These are phyloP conservation scores for Coemansia sp. DNA, from an alignment of 192 early-diverging fungal species.

Conservation along the genomic window DNA sequence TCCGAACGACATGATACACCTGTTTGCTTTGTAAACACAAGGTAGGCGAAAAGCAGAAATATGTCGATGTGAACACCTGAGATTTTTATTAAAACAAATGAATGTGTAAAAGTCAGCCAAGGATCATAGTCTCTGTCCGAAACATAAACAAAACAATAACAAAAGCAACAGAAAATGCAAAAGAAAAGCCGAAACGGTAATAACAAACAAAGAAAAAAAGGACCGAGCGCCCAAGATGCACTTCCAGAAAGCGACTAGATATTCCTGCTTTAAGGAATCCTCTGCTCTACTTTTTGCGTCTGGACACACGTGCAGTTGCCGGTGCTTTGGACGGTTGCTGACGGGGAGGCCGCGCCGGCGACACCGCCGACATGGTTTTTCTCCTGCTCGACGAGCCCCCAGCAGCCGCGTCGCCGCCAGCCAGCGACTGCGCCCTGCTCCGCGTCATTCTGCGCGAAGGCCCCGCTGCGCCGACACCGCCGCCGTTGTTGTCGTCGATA, in stretches of 20 bases:
- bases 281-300: neutral
- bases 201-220: neutral
- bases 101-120: neutral
- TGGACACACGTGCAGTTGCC: neutral
- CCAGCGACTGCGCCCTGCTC: neutral
- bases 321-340: neutral
- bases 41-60: neutral
- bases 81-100: conserved; percentile 1
- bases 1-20: neutral
- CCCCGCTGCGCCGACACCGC: neutral
- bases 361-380: neutral
- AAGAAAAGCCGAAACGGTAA: neutral
- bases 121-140: too few relatives aligned
- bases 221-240: too few relatives aligned
- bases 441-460: neutral
- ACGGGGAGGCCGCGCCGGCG: neutral
- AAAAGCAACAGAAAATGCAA: conserved; percentile 3
- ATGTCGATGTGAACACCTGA: too few relatives aligned
- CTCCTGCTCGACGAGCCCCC: neutral
- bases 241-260: neutral
- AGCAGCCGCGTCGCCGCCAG: neutral
- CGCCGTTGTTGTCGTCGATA: too few relatives aligned
- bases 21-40: neutral
- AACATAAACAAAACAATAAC: neutral
- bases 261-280: neutral